Base-by-base conservation (phyloP, 1,284 basidiomycete species). In the Ustilago loliicola region DNA sequence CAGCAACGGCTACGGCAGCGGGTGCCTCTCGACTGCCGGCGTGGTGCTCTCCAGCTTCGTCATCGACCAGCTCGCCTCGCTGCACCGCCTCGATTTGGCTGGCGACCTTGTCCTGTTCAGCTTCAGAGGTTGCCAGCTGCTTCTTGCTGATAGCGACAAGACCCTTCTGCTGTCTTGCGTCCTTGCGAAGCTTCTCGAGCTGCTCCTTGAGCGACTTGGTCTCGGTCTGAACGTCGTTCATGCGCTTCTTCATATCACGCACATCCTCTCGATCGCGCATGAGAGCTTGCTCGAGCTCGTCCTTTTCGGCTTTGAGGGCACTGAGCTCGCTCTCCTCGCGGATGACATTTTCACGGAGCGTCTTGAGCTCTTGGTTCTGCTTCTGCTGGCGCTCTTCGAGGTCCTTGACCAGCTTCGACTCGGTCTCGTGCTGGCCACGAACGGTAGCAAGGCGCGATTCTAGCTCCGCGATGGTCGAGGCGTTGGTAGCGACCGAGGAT, bases 221-320 rank as follows among this genome's bases (percentile, higher is more conserved):
- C 87, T 95, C 91, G 67, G 91, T 90, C 29, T 92, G 91, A 19
- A 92, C 90, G 84, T 96, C 94, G 27, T 91, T 88, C 91, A 96
- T 93, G 81, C 90, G 91, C 79, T 91, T 91, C 84, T 98, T 93
- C 71, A 98, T 88, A 32, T 92, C 93, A 47, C 96, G 89, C 1
- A 94, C 91, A 72, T 98, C 96, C 86, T 99, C 97, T 87, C 97
- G 98, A 87, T 98, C 97, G 36, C 93, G 90, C 78, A 99, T 87
- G 63, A 97, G 90, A 0, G 90, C 88, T 34, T 95, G 94, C 86
- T 98, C 96, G 13, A 98, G 89, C 87, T 99, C 96, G 29, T 92
- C 89, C 88, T 96, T 97, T 88, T 98, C 96, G 23, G 95, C 91
- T 38, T 92, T 90, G 60, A 97, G 86, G 4, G 92, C 95, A 77